phyloP scores from a whole-genome alignment of 345 rosid genomes.

The Kandelia obovata region DNA sequence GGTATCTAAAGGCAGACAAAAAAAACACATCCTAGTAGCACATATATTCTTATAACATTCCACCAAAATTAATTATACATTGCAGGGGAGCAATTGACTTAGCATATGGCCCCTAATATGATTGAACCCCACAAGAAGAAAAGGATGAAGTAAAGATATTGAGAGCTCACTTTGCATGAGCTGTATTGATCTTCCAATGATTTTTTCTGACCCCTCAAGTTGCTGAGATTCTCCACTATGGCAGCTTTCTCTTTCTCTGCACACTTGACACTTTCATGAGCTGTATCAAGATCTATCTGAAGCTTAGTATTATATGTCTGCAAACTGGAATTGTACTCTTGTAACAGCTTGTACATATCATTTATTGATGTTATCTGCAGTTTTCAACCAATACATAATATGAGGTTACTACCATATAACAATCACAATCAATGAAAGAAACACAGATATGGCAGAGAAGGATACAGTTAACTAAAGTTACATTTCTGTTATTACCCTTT shows the following conservation, averaged over 20 bases:
- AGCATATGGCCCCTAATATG: background rate
- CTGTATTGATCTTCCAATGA: conserved; percentile 73
- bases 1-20: too few relatives aligned
- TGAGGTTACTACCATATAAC: background rate
- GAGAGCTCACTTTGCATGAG: conserved; percentile 58
- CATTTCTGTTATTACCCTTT: conserved; percentile 58
- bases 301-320: conserved; percentile 91
- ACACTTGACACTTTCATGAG: conserved; percentile 71
- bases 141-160: conserved; percentile 4
- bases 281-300: conserved; percentile 82
- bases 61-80: background rate
- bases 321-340: conserved; percentile 91
- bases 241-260: conserved; percentile 83
- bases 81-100: background rate
- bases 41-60: too few relatives aligned
- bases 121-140: background rate
- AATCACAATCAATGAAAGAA: background rate
- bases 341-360: conserved; percentile 95
- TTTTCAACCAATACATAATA: conserved; percentile 8
- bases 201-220: conserved; percentile 66
- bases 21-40: too few relatives aligned
- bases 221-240: conserved; percentile 67
- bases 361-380: conserved; percentile 78
- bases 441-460: background rate
- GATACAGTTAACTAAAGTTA: background rate